Conservation (phyloP, 2,329 filamentous ascomycete species). For the Penicillium sp. region DNA sequence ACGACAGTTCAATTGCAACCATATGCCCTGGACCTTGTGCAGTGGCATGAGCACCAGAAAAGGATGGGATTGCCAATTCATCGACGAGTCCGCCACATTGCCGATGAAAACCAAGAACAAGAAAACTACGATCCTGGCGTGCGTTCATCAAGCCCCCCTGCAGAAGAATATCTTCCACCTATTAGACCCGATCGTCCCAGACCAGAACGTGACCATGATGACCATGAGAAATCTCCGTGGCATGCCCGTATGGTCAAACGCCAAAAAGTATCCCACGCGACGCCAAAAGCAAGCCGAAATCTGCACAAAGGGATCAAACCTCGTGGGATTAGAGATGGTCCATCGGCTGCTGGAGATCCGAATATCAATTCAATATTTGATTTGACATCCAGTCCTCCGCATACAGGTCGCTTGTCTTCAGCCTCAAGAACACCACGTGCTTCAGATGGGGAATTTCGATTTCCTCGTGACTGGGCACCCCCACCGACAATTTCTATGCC, state of each 20-base stretch:
- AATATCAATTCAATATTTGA: constrained; percentile 30
- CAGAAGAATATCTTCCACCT: constrained; percentile 33
- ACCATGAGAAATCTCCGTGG: constrained; percentile 1
- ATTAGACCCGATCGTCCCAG: constrained; percentile 17
- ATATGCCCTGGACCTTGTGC: constrained; percentile 49
- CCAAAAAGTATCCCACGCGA: constrained; percentile 34
- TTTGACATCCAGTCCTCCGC: constrained; percentile 43
- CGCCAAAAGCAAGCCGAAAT: constrained; percentile 9
- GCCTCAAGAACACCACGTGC: constrained; percentile 17
- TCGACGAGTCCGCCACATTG: constrained; percentile 16
- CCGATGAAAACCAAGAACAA: constrained; percentile 35
- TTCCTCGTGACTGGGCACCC: constrained; percentile 39
- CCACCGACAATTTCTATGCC: constrained; percentile 25
- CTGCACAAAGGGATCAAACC: constrained; percentile 15
- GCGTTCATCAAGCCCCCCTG: constrained; percentile 35
- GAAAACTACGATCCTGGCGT: constrained; percentile 35
- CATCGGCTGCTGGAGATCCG: constrained; percentile 10
- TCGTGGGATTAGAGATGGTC: constrained; percentile 31
- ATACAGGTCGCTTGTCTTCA: constrained; percentile 37
- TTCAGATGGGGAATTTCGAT: constrained; percentile 35
- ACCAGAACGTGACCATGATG: constrained; percentile 4
- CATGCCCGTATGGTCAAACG: constrained; percentile 34
- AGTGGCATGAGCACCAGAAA: constrained; percentile 23
- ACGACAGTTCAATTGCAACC: constrained; percentile 53
- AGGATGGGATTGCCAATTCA: constrained; percentile 4